phyloP scores from a whole-genome alignment of 2,329 filamentous ascomycete genomes.

The Thelonectria discophora region DNA sequence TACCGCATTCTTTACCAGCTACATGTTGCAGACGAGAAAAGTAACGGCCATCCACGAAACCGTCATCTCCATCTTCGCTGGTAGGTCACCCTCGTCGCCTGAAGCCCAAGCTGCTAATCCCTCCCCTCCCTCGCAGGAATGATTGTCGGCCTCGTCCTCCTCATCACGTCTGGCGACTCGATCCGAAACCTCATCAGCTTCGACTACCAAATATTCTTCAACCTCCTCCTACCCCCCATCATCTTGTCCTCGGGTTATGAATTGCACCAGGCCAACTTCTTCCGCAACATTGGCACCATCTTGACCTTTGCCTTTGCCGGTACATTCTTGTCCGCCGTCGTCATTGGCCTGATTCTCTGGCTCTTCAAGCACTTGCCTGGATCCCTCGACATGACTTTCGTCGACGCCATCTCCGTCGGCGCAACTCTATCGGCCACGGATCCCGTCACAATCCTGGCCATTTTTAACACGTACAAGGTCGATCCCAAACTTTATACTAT shows the following conservation, averaged over 20 bases:
- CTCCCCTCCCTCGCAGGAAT: slow-evolving; percentile 71
- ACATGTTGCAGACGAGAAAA: slow-evolving; percentile 94
- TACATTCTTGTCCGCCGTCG: slow-evolving; percentile 96
- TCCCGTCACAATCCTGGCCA: slow-evolving; percentile 95
- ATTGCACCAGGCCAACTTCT: slow-evolving; percentile 98
- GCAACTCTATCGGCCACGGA: slow-evolving; percentile 97
- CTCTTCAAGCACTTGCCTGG: slow-evolving; percentile 88
- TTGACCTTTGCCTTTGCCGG: slow-evolving; percentile 97
- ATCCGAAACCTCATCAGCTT: slow-evolving; percentile 94
- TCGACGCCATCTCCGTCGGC: slow-evolving; percentile 95
- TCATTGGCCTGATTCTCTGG: slow-evolving; percentile 88
- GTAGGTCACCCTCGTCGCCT: slow-evolving; percentile 52
- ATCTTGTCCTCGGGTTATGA: slow-evolving; percentile 98
- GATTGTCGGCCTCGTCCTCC: slow-evolving; percentile 89
- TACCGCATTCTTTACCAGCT: slow-evolving; percentile 94
- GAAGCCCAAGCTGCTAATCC: slow-evolving; percentile 33
- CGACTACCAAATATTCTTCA: slow-evolving; percentile 99
- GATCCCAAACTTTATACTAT: slow-evolving; percentile 98
- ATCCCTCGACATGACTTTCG: slow-evolving; percentile 85
- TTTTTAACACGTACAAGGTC: slow-evolving; percentile 99
- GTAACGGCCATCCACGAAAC: slow-evolving; percentile 98
- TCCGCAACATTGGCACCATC: slow-evolving; percentile 96
- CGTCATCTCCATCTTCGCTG: slow-evolving; percentile 96
- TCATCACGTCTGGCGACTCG: slow-evolving; percentile 81
- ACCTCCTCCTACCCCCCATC: slow-evolving; percentile 96